Conservation (phyloP, 352 stramenopile genomes). For the Globisporangium spiculum region DNA sequence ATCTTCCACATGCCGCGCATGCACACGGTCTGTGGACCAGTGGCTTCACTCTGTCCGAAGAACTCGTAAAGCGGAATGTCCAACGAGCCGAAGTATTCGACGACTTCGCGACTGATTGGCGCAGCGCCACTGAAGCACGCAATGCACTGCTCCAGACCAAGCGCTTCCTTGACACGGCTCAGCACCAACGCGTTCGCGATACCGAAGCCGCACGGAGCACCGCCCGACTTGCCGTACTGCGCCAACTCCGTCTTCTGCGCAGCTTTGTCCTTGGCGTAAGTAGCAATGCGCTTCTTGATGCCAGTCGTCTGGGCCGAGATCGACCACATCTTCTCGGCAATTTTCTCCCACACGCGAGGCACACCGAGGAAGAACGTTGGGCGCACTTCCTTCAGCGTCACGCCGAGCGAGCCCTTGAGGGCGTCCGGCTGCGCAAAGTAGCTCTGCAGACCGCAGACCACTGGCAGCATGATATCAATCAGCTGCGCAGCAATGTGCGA, state of each 20-base stretch:
- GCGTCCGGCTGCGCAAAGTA: slow-evolving; percentile 90
- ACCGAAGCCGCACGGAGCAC: slow-evolving; percentile 85
- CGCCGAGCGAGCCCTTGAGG: slow-evolving; percentile 85
- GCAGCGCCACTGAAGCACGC: slow-evolving; percentile 80
- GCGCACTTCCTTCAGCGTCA: slow-evolving; percentile 83
- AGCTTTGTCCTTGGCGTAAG: slow-evolving; percentile 88
- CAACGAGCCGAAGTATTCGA: slow-evolving; percentile 94
- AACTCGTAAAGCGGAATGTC: slow-evolving; percentile 94
- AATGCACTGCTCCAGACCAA: slow-evolving; percentile 90
- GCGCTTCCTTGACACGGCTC: slow-evolving; percentile 82
- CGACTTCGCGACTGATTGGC: slow-evolving; percentile 91
- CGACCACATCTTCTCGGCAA: slow-evolving; percentile 89
- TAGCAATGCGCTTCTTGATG: slow-evolving; percentile 90
- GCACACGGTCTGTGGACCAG: slow-evolving; percentile 77
- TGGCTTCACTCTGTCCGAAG: slow-evolving; percentile 91
- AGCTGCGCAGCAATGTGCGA: slow-evolving; percentile 88
- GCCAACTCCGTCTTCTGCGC: slow-evolving; percentile 70
- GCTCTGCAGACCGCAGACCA: slow-evolving; percentile 60
- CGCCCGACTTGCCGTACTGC: slow-evolving; percentile 86
- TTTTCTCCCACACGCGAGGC: slow-evolving; percentile 92
- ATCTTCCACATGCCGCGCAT: slow-evolving; percentile 89
- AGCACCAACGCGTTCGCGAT: slow-evolving; percentile 88
- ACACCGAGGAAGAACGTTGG: slow-evolving; percentile 91
- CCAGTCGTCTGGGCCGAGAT: slow-evolving; percentile 83
- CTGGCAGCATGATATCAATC: slow-evolving; percentile 84